Evolutionary conservation across 106 monocot genomes (phyloP).

Genomic region (Ottelia alismoides): DNA sequence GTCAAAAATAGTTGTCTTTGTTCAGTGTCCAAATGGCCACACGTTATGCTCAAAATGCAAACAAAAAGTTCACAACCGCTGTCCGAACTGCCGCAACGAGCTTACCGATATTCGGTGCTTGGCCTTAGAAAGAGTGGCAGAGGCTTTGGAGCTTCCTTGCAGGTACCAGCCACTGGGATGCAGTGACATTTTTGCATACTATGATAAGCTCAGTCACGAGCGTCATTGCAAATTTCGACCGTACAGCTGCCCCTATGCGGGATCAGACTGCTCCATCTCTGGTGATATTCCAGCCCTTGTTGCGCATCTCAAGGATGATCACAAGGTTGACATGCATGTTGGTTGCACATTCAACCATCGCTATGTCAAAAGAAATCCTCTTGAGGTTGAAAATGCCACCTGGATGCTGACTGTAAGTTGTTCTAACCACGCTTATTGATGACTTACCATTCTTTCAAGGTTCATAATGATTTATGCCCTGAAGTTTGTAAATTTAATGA

Average conservation of each 20-base stretch:
- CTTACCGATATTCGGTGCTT: constrained; percentile 11
- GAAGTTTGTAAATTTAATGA: not conserved
- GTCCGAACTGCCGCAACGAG: constrained; percentile 3
- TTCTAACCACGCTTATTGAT: not conserved
- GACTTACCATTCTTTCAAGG: not conserved
- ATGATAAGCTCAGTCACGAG: constrained; percentile 11
- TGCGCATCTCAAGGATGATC: no score
- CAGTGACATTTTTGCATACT: constrained; percentile 6
- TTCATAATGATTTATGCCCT: not conserved
- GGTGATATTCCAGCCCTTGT: constrained; percentile 10
- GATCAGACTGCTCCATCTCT: constrained; percentile 5
- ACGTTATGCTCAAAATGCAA: constrained; percentile 7
- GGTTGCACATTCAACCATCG: not conserved
- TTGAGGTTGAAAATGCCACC: not conserved
- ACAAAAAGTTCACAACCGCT: constrained; percentile 7
- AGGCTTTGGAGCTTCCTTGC: constrained; percentile 8
- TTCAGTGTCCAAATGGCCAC: no score
- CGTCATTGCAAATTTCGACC: constrained; percentile 5
- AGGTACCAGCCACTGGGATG: constrained; percentile 4
- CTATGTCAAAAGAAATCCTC: not conserved
- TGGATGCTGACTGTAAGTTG: constrained; percentile 1
- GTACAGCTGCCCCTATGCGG: constrained; percentile 12
- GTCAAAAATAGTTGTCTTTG: no score
- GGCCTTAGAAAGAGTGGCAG: constrained; percentile 13
- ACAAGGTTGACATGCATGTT: constrained; percentile 2